phyloP scores from a whole-genome alignment of 148 eudicot species.

The Hydrangea macrophylla region DNA sequence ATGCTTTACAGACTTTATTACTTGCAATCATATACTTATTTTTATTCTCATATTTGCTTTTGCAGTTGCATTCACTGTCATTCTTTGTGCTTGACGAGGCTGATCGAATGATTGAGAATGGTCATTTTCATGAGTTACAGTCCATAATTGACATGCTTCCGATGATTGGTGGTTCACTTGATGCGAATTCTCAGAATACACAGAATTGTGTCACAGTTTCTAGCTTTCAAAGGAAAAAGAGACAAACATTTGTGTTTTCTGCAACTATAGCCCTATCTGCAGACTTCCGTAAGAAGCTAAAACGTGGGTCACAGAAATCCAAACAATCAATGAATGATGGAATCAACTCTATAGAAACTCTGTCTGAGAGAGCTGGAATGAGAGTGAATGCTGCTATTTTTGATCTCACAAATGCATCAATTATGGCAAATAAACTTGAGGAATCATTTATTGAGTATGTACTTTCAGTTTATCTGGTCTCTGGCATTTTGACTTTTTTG shows the following conservation, averaged over 20 bases:
- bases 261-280: conserved; percentile 90
- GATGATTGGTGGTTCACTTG: conserved; percentile 32
- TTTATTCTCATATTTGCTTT: conserved; percentile 10
- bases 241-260: conserved; percentile 95
- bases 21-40: not conserved
- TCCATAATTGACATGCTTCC: conserved; percentile 96
- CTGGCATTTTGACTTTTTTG: not conserved
- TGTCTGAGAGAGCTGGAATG: conserved; percentile 96
- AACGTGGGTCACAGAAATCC: conserved; percentile 62
- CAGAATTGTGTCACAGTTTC: conserved; percentile 67
- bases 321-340: conserved; percentile 45
- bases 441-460: conserved; percentile 96
- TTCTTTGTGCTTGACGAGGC: conserved; percentile 99
- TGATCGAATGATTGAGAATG: conserved; percentile 95
- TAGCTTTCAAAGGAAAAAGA: conserved; percentile 76
- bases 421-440: conserved; percentile 76
- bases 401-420: conserved; percentile 81
- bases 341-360: conserved; percentile 70
- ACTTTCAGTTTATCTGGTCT: not conserved
- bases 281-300: conserved; percentile 86
- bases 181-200: conserved; percentile 39
- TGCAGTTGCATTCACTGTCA: conserved; percentile 90
- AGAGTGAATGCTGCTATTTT: conserved; percentile 79
- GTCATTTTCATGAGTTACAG: conserved; percentile 93
- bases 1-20: conserved; percentile 7